Base-by-base conservation (phyloP, 1,284 basidiomycete species). In the Microstroma glucosiphilum region DNA sequence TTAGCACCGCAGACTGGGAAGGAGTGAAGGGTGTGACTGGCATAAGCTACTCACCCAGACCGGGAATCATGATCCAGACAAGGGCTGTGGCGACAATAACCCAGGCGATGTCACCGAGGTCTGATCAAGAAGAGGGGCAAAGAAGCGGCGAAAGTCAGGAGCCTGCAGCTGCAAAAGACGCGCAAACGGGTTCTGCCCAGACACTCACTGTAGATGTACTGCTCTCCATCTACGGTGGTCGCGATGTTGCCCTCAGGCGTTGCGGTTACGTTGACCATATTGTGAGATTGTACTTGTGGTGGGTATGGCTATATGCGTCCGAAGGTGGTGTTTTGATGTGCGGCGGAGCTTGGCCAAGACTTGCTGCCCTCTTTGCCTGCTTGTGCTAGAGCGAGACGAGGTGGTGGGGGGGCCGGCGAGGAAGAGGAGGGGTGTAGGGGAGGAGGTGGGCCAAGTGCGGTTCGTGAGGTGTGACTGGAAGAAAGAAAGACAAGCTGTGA, bases 1-100 rank as follows among this genome's bases (percentile, higher is more conserved):
- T 37, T 37, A 37, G 30, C 30, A 37, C 30, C 4, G 30, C 30
- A 9, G 30, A 3, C 30, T n/a, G n/a, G n/a, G n/a, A n/a, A n/a
- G n/a, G n/a, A n/a, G n/a, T n/a, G n/a, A n/a, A n/a, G n/a, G 54
- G 57, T 42, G 60, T 43, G 46, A 54, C 51, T 19, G 42, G 15
- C 56, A 58, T 12, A 57, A 37, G 19, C 41, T 37, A 56, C 57
- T 58, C 19, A 62, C 62, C 69, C 17, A 78, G 60, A 56, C 75
- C 76, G 49, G 91, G 91, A 78, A 91, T 85, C 92, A 96, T 96
- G 80, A 94, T 84, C 86, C 88, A 92, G 30, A 94, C 91, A 40
- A 84, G 77, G 1, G 79, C 80, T 37, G 86, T 71, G 6, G 66
- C 59, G 41, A 63, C 62, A 71, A 82, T 77, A 68, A 84, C 73